Evolutionary conservation across 805 yeast species (phyloP), one percentile per base, ranked within the genome.

Genomic region (Pichia eremophila): DNA sequence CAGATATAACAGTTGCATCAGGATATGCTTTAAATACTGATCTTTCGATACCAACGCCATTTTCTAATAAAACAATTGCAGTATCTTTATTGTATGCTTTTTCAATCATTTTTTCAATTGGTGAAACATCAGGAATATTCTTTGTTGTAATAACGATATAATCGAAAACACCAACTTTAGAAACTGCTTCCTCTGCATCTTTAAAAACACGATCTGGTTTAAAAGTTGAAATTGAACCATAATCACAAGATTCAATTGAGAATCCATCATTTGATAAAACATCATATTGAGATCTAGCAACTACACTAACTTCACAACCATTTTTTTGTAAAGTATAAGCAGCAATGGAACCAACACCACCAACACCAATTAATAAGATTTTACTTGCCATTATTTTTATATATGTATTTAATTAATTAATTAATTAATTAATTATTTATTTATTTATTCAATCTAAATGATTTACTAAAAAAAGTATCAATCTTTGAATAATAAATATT

Each of bases 311-410:
- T 25, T 69, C 68, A 10, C 78, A 70, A 0, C 73, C 77, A 40
- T 73, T 68, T 39, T 62, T 60, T 54, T 69, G 71, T 32, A 87
- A 68, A 0, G 85, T 77, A 44, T 81, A 72, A 0, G 95, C 86
- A 2, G 83, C 81, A 34, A 87, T 76, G 17, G 87, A 74, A 36
- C 96, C 96, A 11, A 87, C 93, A 37, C 95, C 95, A 15, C 95
- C 96, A 40, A 87, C 75, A 11, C 95, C 95, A 38, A 86, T 74
- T 11, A 86, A 67, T 12, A 86, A 68, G 17, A 81, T 79, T 45
- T 69, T 68, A 28, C 62, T 8, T 25, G 47, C 32, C 50, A 44
- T 47, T 40, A n/a, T 41, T 9, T 11, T 32, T 11, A n/a, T n/a
- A n/a, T n/a, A n/a, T n/a, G n/a, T n/a, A n/a, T n/a, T n/a, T n/a